Evolutionary conservation across 1,139 yeast species (phyloP), one percentile per base, ranked within the genome.

Genomic region (Saccharomycopsis hybrid): DNA sequence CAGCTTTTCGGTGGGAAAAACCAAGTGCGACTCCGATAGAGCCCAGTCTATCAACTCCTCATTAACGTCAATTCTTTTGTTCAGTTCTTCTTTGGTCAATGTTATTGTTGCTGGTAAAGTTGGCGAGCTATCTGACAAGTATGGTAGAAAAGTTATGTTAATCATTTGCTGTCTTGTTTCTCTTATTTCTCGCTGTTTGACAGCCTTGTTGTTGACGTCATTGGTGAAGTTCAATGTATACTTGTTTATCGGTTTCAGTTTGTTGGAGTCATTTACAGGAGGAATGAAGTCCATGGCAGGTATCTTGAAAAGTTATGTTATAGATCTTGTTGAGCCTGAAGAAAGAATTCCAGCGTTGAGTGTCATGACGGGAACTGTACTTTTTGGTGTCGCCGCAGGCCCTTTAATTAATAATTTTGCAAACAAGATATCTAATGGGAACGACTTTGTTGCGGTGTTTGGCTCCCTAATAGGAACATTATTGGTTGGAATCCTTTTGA

Each of bases 371-470:
- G 87, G 89, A 0, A 66, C 77, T 28, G 60, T 83, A 53, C 82
- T 75, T 58, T 68, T 73, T 3, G 90, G 90, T 0, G 61, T 80
- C 55, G 81, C 84, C 1, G 30, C 75, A n/a, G 92, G 92, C 1
- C 94, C 95, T 0, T 53, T 79, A 36, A 50, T 74, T 1, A 41
- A 41, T 27, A 30, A 41, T 5, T 7, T 43, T 13, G 36, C 49
- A 29, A 44, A 44, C 31, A 50, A 48, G 38, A 11, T 46, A 8
- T 30, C 9, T 33, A 13, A 30, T 25, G 47, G 47, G 3, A 41
- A 47, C 13, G 53, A 50, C 25, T 24, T 30, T 13, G 25, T 9
- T 33, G n/a, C 46, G 3, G 7, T 50, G 13, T 47, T 36, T 37
- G 31, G 24, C 7, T 18, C 29, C 5, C 9, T 42, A 4, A 5